phyloP scores from a whole-genome alignment of 2,329 filamentous ascomycete genomes.

The Pseudocercospora cruenta region DNA sequence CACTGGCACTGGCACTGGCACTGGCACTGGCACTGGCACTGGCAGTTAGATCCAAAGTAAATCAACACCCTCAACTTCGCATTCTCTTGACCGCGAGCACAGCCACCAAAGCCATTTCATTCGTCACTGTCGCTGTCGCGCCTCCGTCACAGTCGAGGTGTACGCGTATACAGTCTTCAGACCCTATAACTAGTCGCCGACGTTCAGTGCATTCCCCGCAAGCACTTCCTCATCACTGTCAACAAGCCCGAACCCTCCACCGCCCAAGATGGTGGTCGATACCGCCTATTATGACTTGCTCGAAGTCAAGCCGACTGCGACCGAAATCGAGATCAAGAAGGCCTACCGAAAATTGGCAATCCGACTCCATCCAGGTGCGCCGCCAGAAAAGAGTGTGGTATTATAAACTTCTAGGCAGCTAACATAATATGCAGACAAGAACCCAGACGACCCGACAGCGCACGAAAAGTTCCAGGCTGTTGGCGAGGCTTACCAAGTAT shows the following conservation, averaged over 20 bases:
- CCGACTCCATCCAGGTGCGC: conserved; percentile 74
- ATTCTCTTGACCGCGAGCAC: background rate
- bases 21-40: too few relatives aligned
- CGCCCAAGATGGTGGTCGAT: conserved; percentile 77
- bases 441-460: conserved; percentile 91
- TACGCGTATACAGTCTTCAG: background rate
- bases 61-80: too few relatives aligned
- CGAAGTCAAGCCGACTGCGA: conserved; percentile 74
- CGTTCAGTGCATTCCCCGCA: background rate
- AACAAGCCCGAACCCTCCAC: background rate
- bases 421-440: conserved; percentile 73
- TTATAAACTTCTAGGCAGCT: background rate
- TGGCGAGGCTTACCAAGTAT: conserved; percentile 75
- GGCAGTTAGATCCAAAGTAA: too few relatives aligned
- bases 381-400: background rate
- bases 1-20: too few relatives aligned
- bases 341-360: conserved; percentile 91
- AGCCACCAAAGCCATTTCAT: background rate
- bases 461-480: conserved; percentile 91
- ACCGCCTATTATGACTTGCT: conserved; percentile 93
- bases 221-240: background rate
- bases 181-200: background rate
- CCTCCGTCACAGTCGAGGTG: background rate
- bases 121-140: background rate
- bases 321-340: conserved; percentile 97